Evolutionary conservation across 306 rosid species (phyloP).

Genomic region (Parietaria judaica): DNA sequence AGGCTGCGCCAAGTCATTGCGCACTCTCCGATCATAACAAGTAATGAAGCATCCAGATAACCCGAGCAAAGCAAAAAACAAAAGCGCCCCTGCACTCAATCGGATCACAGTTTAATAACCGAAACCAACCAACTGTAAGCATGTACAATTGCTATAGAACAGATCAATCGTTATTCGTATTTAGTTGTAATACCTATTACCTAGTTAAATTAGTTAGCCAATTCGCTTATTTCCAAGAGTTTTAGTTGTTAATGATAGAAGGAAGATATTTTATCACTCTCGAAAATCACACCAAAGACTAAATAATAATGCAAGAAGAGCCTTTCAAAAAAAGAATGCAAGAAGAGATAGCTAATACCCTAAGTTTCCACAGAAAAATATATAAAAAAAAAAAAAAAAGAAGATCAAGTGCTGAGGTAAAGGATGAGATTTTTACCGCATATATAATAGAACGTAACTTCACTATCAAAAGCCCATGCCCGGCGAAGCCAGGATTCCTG

Average conservation of each 20-base stretch:
- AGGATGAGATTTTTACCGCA: constrained; percentile 46
- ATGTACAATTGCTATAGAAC: too few relatives aligned
- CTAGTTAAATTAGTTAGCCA: too few relatives aligned
- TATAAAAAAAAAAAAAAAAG: background rate
- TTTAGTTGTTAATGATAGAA: too few relatives aligned
- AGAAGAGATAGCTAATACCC: background rate
- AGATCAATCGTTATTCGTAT: too few relatives aligned
- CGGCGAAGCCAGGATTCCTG: constrained; percentile 81
- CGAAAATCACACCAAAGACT: too few relatives aligned
- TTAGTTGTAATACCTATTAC: too few relatives aligned
- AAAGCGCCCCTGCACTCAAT: constrained; percentile 67
- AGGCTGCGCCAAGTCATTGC: constrained; percentile 97
- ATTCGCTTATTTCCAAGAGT: too few relatives aligned
- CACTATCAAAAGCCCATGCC: constrained; percentile 83
- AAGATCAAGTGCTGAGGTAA: background rate
- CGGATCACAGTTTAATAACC: constrained; percentile 11
- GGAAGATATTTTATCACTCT: too few relatives aligned
- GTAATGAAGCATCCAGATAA: constrained; percentile 97
- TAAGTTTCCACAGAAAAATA: background rate
- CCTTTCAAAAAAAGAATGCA: constrained; percentile 1
- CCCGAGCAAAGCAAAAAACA: constrained; percentile 93
- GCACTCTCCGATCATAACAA: constrained; percentile 95
- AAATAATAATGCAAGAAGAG: background rate
- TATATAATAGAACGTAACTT: constrained; percentile 78
- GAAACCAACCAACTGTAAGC: constrained; percentile 6